Base-by-base conservation (phyloP, 1,139 yeast genomes). In the Yueomyces sp. region DNA sequence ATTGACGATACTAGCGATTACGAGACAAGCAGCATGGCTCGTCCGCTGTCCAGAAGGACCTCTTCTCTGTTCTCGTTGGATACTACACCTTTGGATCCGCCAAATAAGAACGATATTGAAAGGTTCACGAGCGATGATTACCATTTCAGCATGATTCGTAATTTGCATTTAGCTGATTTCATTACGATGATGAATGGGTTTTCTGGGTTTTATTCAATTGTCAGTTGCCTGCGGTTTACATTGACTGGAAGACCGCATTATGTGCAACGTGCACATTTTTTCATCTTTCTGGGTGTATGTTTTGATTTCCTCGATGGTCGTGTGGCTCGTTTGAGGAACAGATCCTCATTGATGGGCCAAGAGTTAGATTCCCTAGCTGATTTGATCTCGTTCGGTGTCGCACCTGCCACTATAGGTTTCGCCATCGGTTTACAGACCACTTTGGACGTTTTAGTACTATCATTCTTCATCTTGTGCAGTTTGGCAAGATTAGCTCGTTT, bases 261-360 rank as follows among this genome's bases (percentile, higher is more conserved):
- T 63, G 80, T 86, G 35, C 87, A 82, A 65, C 73, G 96, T 54
- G 96, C 97, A 3, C 91, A 87, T 66, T 78, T 82, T 51, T 84
- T 89, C 63, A 85, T 86, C 39, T 73, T 85, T 25, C 69, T 89
- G 54, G 98, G 98, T 4, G 75, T 89, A 56, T 86, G 91, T 59
- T 89, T 89, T 62, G 98, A 91, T 64, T 87, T 91, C 61, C 82
- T 91, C 61, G 98, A 91, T 61, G 98, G 98, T 30, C 78, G 95
- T 56, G 98, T 91, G 6, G 98, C 98, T 4, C 75, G 98, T 55
- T 74, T 91, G 68, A 76, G 96, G 66, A 82, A 87, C 63, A 86
- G 91, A 66, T 76, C 95, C 2, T 81, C 95, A 27, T 71, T 91
- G 45, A 85, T 93, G 86, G 98, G 98, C 46, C 97, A 91, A 64